Conservation (phyloP, 106 monocot genomes). For the Amphibolis antarctica region DNA sequence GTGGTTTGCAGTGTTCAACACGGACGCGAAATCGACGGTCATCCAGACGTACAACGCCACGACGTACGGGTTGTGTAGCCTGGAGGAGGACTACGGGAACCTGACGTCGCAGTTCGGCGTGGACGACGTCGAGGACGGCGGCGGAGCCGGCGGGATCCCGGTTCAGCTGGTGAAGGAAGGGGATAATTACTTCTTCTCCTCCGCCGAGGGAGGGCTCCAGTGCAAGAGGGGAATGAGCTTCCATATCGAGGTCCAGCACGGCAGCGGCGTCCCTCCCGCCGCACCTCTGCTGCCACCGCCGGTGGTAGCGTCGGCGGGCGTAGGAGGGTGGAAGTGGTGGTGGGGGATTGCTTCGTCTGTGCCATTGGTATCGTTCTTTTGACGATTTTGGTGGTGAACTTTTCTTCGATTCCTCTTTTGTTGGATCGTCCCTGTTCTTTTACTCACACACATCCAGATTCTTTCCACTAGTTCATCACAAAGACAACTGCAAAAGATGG, state of each 20-base stretch:
- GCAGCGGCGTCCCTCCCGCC: conserved; percentile 4
- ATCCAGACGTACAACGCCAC: conserved; percentile 66
- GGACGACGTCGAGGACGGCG: conserved; percentile 7
- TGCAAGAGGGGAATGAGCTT: conserved; percentile 67
- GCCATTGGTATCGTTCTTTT: neutral
- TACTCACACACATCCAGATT: no score
- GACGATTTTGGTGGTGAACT: neutral
- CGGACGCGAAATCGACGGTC: conserved; percentile 39
- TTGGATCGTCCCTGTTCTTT: no score
- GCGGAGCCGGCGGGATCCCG: conserved; percentile 3
- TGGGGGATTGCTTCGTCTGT: neutral
- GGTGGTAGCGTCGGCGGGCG: no score
- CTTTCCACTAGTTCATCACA: no score
- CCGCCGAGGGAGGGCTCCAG: conserved; percentile 35
- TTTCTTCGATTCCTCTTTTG: no score
- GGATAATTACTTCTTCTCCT: conserved; percentile 63
- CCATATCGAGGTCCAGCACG: conserved; percentile 38
- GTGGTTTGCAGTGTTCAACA: conserved; percentile 52
- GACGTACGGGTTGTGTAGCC: conserved; percentile 50
- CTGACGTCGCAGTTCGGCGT: conserved; percentile 18
- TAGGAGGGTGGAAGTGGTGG: neutral
- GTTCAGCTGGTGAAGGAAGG: conserved; percentile 49
- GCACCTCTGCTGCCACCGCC: neutral
- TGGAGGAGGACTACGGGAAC: conserved; percentile 35
- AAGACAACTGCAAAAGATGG: no score